These are phyloP conservation scores for Candida parachauliodes DNA, from an alignment of 805 yeast species.

Conservation along the genomic window DNA sequence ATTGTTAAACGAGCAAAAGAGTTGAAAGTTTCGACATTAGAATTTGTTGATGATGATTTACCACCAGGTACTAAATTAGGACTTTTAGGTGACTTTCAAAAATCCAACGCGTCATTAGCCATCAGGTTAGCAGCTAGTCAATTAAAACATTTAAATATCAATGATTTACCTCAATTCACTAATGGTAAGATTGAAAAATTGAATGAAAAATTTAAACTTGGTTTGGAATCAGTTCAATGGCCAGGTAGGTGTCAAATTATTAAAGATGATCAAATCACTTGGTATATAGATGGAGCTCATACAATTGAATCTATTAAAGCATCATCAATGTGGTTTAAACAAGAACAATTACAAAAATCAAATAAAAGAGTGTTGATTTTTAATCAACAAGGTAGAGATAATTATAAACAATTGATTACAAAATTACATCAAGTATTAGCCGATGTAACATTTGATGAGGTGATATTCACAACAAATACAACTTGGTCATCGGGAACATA, in stretches of 20 bases:
- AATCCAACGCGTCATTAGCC: constrained; percentile 83
- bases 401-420: constrained; percentile 58
- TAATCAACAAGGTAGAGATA: constrained; percentile 92
- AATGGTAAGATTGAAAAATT: constrained; percentile 19
- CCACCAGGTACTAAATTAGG: constrained; percentile 53
- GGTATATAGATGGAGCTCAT: constrained; percentile 96
- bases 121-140: constrained; percentile 64
- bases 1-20: constrained; percentile 69
- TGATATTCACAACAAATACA: constrained; percentile 83
- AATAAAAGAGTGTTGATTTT: constrained; percentile 58
- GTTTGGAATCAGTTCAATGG: constrained; percentile 73
- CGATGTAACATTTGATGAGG: constrained; percentile 61
- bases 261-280: constrained; percentile 48
- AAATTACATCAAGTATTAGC: constrained; percentile 39
- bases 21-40: constrained; percentile 42
- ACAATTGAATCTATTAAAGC: constrained; percentile 82
- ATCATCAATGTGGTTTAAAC: constrained; percentile 76
- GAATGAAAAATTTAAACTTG: constrained; percentile 51
- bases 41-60: constrained; percentile 45
- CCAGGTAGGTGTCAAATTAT: constrained; percentile 93
- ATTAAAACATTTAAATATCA: constrained; percentile 46
- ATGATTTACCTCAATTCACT: constrained; percentile 21
- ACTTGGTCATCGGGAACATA: constrained; percentile 85
- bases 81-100: constrained; percentile 81
- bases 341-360: constrained; percentile 11